phyloP scores from a whole-genome alignment of 331 rosid genomes.

The Stylosanthes scabra region DNA sequence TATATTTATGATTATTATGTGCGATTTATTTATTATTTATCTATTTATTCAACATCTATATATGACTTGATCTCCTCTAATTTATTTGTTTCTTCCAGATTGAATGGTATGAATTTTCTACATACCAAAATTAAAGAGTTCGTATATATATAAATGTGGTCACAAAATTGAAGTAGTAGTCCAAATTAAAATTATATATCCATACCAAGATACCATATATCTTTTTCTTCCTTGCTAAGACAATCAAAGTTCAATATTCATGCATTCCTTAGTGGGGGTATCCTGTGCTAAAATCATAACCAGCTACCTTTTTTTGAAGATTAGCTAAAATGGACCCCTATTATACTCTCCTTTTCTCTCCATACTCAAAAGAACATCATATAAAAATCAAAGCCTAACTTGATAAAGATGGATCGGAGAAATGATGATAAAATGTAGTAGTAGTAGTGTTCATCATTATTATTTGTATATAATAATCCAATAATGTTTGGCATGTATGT shows the following conservation, averaged over 20 bases:
- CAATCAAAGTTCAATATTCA: neutral
- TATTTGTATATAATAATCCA: too few relatives aligned
- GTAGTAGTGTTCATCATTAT: too few relatives aligned
- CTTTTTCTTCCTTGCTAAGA: slow-evolving; percentile 18
- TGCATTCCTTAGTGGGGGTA: slow-evolving; percentile 34
- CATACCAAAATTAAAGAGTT: neutral
- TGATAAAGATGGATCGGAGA: neutral
- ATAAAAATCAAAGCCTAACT: neutral
- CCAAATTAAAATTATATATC: neutral
- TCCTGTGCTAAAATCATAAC: slow-evolving; percentile 14
- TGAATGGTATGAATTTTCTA: neutral
- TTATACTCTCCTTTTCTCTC: slow-evolving; percentile 1
- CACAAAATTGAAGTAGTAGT: neutral
- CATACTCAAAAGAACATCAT: neutral
- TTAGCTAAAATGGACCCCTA: slow-evolving; percentile 25
- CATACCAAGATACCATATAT: too few relatives aligned
- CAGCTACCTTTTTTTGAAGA: neutral
- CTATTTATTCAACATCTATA: neutral
- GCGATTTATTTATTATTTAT: neutral
- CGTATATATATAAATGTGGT: neutral
- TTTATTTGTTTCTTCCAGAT: neutral
- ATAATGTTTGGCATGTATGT: too few relatives aligned
- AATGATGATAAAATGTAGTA: too few relatives aligned
- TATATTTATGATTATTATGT: neutral
- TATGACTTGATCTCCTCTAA: neutral